These are phyloP conservation scores for Cutaneotrichosporon sp. DNA, from an alignment of 1,284 basidiomycete genomes.

Conservation along the genomic window DNA sequence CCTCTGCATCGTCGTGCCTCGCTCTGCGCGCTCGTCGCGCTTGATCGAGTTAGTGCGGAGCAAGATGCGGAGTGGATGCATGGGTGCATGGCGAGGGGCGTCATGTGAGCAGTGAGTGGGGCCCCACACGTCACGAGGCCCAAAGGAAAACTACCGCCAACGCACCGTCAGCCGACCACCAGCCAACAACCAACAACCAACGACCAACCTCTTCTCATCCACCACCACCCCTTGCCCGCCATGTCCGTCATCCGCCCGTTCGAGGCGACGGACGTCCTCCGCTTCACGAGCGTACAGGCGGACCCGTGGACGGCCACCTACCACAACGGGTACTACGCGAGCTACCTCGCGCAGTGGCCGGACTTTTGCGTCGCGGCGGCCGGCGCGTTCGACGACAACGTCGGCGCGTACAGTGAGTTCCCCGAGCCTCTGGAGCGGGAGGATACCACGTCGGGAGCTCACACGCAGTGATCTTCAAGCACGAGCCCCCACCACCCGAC, in stretches of 20 bases:
- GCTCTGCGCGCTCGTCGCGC: too few relatives aligned
- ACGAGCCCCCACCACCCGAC: slow-evolving; percentile 51
- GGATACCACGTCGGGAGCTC: too few relatives aligned
- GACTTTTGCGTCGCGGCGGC: slow-evolving; percentile 41
- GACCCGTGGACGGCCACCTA: slow-evolving; percentile 60
- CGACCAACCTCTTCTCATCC: neutral
- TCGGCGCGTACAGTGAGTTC: slow-evolving; percentile 44
- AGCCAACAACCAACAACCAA: neutral
- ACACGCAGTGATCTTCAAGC: slow-evolving; percentile 50
- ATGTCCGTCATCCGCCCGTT: slow-evolving; percentile 58
- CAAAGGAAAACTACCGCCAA: neutral
- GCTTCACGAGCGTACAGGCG: slow-evolving; percentile 57
- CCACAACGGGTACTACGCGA: slow-evolving; percentile 48
- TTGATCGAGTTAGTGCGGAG: neutral
- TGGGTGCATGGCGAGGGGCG: neutral
- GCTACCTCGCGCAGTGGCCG: slow-evolving; percentile 50
- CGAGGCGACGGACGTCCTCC: slow-evolving; percentile 55
- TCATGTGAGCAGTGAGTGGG: neutral
- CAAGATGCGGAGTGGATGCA: neutral
- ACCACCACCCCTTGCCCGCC: neutral
- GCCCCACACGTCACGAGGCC: neutral
- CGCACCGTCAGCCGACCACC: neutral
- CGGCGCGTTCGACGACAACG: slow-evolving; percentile 29
- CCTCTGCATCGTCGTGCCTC: too few relatives aligned
- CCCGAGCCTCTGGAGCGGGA: too few relatives aligned